Conservation (phyloP, 768 basidiomycete species). For the Trametes cingulata region DNA sequence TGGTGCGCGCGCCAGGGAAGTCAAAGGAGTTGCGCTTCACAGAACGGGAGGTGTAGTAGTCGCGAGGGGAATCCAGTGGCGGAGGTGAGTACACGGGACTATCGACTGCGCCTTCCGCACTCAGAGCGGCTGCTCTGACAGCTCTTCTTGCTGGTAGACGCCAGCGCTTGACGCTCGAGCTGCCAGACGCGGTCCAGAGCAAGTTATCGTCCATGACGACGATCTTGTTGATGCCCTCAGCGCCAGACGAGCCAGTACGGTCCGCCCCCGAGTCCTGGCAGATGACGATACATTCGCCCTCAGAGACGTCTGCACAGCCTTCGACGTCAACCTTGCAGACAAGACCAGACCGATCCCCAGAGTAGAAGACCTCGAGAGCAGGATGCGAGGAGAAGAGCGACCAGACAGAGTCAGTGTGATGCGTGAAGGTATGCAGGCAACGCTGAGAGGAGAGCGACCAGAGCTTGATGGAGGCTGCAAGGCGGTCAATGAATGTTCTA, state of each 20-base stretch:
- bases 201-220: conserved; percentile 79
- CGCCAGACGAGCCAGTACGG: conserved; percentile 29
- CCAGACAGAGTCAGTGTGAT: conserved; percentile 96
- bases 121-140: conserved; percentile 32
- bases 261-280: conserved; percentile 62
- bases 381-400: conserved; percentile 87
- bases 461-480: conserved; percentile 76
- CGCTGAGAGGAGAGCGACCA: conserved; percentile 91
- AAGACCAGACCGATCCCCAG: conserved; percentile 88
- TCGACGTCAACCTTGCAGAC: conserved; percentile 93
- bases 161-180: conserved; percentile 84
- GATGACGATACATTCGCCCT: conserved; percentile 87
- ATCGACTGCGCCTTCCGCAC: conserved; percentile 16
- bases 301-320: conserved; percentile 73
- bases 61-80: conserved; percentile 8
- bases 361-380: conserved; percentile 86
- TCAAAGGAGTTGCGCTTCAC: conserved; percentile 21
- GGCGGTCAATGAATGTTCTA: conserved; percentile 19
- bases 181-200: conserved; percentile 89
- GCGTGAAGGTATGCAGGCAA: conserved; percentile 93
- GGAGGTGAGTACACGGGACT: conserved; percentile 19
- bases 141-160: conserved; percentile 56
- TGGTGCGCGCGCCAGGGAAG: conserved; percentile 10
- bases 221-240: conserved; percentile 81
- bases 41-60: conserved; percentile 14